Percentiles rank a stretch among this genome's conserved stretches.
Conservation (phyloP, 805 yeast species). For the Cyberlindnera japonica region DNA sequence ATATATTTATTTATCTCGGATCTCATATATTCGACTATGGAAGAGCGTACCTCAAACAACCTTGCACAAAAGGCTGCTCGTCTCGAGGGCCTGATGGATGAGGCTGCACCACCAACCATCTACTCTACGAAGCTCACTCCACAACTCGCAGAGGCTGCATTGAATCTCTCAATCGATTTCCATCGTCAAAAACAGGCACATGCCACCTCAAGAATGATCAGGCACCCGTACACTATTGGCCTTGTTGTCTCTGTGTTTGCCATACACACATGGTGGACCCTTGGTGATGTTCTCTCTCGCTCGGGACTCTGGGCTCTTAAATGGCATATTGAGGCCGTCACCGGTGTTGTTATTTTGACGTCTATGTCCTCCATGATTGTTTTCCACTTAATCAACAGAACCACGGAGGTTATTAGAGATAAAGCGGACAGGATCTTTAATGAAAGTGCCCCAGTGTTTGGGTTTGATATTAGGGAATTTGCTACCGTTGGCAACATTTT, state of each 20-base stretch:
- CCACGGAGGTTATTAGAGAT: slow-evolving; percentile 46
- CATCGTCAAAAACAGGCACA: slow-evolving; percentile 26
- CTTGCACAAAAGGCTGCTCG: slow-evolving; percentile 46
- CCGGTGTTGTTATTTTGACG: slow-evolving; percentile 36
- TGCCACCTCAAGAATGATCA: slow-evolving; percentile 38
- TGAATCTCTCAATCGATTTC: slow-evolving; percentile 62
- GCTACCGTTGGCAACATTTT: slow-evolving; percentile 31
- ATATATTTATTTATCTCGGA: no score
- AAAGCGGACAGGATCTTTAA: slow-evolving; percentile 37
- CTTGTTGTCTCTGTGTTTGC: slow-evolving; percentile 12
- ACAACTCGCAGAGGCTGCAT: slow-evolving; percentile 53
- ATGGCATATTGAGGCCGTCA: slow-evolving; percentile 19
- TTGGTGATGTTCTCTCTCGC: slow-evolving; percentile 13
- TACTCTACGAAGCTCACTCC: slow-evolving; percentile 49
- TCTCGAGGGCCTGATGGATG: slow-evolving; percentile 52
- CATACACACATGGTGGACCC: slow-evolving; percentile 13
- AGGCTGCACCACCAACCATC: slow-evolving; percentile 49
- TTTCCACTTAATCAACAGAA: slow-evolving; percentile 36
- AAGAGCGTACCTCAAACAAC: neutral
- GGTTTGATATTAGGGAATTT: slow-evolving; percentile 47
- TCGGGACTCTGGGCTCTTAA: slow-evolving; percentile 19
- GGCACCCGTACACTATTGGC: slow-evolving; percentile 38
- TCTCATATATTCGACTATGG: neutral
- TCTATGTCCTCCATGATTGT: slow-evolving; percentile 36
- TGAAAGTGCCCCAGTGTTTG: slow-evolving; percentile 40